Evolutionary conservation across 2,329 filamentous ascomycete genomes (phyloP), one percentile per base, ranked within the genome.

Genomic region (Ceratocystis colombiana): DNA sequence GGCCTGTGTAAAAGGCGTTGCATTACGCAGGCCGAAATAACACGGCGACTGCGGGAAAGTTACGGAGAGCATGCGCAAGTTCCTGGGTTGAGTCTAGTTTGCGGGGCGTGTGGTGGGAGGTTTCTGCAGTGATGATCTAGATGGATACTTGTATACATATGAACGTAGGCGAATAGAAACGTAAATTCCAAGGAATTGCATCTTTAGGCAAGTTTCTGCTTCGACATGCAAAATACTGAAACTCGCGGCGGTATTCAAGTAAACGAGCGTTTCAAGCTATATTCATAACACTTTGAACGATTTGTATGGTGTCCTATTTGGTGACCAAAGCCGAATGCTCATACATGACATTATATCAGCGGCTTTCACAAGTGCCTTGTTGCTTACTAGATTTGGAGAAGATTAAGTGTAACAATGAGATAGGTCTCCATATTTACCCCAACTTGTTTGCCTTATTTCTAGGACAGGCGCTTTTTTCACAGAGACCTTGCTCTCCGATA

Each of bases 1-100:
- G 80, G 79, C 22, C 79, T 84, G 1, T 85, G 83, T 69, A 79
- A 78, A 17, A 57, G 68, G 28, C 66, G 62, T 17, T 66, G 67
- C 33, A 64, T 68, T 5, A 50, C 25, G 2, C 28, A 37, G 7
- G 67, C 33, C 10, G 67, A 64, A 30, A 37, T 68, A 10, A 41
- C 22, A 37, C 59, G 53, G 15, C 17, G 57, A 15, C 28, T 68
- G n/a, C 37, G 44, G n/a, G 44, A 64, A 22, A 53, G 64, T 20
- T 61, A 53, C 37, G 66, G 66, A 3, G n/a, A 33, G 3, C 28
- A 62, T 17, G 50, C 62, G 1, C 15, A 30, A 1, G 57, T 68
- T 22, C 66, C 66, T 1, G 62, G 57, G n/a, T 17, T 37, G 41
- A 62, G 57, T 7, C 33, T 48, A 12, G 48, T 64, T 22, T 68